Base-by-base conservation (phyloP, 352 stramenopile genomes). In the Phytophthora pluvialis region DNA sequence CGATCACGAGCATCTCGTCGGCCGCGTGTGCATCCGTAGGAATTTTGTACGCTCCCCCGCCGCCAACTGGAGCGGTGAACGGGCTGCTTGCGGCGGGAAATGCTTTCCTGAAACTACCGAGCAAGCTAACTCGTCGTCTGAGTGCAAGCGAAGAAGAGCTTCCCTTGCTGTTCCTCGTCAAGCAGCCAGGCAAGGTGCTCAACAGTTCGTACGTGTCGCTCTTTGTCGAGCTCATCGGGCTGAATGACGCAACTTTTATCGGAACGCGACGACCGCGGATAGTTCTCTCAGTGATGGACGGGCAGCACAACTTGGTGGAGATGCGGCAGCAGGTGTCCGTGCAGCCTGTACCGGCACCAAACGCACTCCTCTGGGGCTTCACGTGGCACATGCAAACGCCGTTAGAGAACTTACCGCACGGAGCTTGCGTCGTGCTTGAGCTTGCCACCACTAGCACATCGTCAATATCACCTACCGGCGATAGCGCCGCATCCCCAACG, bases 321-420 rank as follows among this genome's bases (percentile, higher is more conserved):
- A 86, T 84, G 67, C 83, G 85, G 46, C 84, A 93, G 69, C 81
- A 92, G 60, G 86, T 93, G 25, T 88, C 84, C 1, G 65, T 84
- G 28, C 80, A 94, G 62, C 85, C 81, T 26, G 70, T 89, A 6
- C 64, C 78, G n/a, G 60, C 88, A 2, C 60, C 80, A 2, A 79
- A 79, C 16, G 72, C 78, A 25, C 70, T 96, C 7, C 60, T 91
- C 29, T 98, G 91, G 86, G 79, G 85, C 10, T 90, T 94, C 58
- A 97, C 90, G 25, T 98, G 91, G 91, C 86, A 97, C 67, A 97
- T 98, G 91, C 89, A 97, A 58, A 98, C 89, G 0, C 89, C 91
- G n/a, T 55, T 98, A 10, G 90, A 97, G 72, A 97, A 96, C 52
- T 67, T 98, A n/a, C 80, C 83, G 0, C 78, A 91, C 40, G 81